Evolutionary conservation across 2,329 filamentous ascomycete species (phyloP).

Genomic region (Epichloe baconii): DNA sequence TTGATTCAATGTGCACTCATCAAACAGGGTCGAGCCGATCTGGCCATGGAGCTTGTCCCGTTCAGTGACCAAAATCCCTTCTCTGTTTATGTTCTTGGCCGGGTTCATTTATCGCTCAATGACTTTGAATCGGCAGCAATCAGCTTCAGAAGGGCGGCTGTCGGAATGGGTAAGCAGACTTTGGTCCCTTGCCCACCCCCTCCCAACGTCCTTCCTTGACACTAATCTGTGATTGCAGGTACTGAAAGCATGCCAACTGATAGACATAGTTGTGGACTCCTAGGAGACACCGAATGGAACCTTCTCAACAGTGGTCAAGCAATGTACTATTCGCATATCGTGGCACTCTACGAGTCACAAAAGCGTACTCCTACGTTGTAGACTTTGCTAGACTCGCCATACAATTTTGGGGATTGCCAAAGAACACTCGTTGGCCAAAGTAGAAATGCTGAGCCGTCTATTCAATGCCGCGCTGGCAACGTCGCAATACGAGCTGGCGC

Average conservation of each 20-base stretch:
- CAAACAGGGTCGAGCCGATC: conserved; percentile 44
- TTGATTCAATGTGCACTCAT: conserved; percentile 50
- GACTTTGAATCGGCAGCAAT: conserved; percentile 61
- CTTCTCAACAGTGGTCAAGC: conserved; percentile 59
- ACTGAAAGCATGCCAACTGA: conserved; percentile 32
- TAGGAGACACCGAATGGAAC: conserved; percentile 64
- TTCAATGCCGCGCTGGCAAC: conserved; percentile 74
- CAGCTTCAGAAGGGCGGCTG: conserved; percentile 71
- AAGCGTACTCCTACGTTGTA: conserved; percentile 66
- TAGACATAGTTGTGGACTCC: conserved; percentile 49
- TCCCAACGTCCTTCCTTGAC: background rate
- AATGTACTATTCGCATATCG: conserved; percentile 77
- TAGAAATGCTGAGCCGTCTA: conserved; percentile 67
- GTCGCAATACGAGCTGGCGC: conserved; percentile 70
- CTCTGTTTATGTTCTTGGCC: conserved; percentile 73
- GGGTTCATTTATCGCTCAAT: conserved; percentile 59
- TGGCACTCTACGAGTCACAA: conserved; percentile 66
- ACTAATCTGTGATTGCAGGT: conserved; percentile 19
- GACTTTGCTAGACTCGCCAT: conserved; percentile 71
- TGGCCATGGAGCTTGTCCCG: conserved; percentile 42
- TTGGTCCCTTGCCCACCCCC: background rate
- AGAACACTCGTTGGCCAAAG: conserved; percentile 33
- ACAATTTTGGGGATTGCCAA: conserved; percentile 36
- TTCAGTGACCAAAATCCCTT: conserved; percentile 47
- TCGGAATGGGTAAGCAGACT: conserved; percentile 57